Percentiles rank a stretch among this genome's conserved stretches.
Evolutionary conservation across 208 protist genomes (phyloP).

Genomic region (Acanthamoeba castellanii): DNA sequence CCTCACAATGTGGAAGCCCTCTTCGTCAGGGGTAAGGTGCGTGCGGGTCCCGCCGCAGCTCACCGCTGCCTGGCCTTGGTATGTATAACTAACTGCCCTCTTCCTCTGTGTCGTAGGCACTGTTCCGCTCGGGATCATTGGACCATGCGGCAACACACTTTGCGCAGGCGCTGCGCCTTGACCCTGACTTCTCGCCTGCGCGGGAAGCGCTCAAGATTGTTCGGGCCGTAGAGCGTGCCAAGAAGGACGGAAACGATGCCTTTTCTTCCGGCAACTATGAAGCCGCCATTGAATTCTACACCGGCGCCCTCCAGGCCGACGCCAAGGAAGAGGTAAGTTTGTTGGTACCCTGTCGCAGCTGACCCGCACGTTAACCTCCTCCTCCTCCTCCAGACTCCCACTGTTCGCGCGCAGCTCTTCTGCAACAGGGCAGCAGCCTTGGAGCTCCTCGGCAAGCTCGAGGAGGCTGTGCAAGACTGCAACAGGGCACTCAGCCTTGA

Average conservation of each 20-base stretch:
- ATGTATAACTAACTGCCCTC: neutral
- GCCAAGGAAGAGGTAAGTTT: conserved; percentile 69
- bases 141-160: conserved; percentile 73
- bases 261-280: conserved; percentile 79
- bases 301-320: conserved; percentile 78
- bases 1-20: conserved; percentile 78
- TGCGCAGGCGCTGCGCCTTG: conserved; percentile 74
- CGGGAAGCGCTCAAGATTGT: conserved; percentile 77
- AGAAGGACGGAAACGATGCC: conserved; percentile 85
- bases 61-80: no score
- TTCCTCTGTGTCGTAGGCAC: conserved; percentile 13
- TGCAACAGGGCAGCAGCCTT: conserved; percentile 79
- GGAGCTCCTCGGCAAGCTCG: conserved; percentile 67
- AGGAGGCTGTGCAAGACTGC: conserved; percentile 43
- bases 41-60: no score
- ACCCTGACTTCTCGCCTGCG: conserved; percentile 79
- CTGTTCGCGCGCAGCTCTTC: conserved; percentile 77
- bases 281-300: conserved; percentile 78
- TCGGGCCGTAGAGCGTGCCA: conserved; percentile 44
- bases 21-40: conserved; percentile 32
- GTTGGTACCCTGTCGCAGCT: neutral
- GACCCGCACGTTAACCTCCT: neutral
- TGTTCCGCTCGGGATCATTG: conserved; percentile 77
- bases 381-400: neutral
- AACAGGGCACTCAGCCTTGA: conserved; percentile 47